phyloP scores from a whole-genome alignment of 2,329 filamentous ascomycete species.

The Onygena corvina region DNA sequence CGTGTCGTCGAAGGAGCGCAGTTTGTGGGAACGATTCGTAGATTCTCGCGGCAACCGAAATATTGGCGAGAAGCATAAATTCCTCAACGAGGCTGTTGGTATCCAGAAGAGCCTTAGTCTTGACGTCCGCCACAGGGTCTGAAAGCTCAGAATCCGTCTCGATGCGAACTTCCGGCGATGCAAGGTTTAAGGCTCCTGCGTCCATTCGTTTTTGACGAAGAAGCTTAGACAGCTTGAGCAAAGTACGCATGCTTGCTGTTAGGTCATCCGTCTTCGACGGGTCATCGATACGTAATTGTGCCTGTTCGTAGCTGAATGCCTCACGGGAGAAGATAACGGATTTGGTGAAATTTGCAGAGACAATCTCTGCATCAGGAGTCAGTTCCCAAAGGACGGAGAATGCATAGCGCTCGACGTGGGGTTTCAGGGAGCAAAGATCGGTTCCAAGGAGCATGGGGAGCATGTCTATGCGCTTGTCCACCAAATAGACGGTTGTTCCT shows the following conservation, averaged over 20 bases:
- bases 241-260: slow-evolving; percentile 73
- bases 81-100: slow-evolving; percentile 98
- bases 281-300: slow-evolving; percentile 88
- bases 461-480: slow-evolving; percentile 99
- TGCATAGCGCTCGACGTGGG: slow-evolving; percentile 87
- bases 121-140: slow-evolving; percentile 78
- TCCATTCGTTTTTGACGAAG: slow-evolving; percentile 93
- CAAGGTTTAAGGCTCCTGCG: slow-evolving; percentile 85
- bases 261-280: slow-evolving; percentile 74
- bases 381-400: slow-evolving; percentile 86
- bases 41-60: slow-evolving; percentile 80
- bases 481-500: slow-evolving; percentile 91
- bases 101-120: slow-evolving; percentile 85
- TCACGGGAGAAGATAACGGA: slow-evolving; percentile 94
- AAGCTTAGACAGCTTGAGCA: slow-evolving; percentile 82
- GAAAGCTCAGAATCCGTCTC: slow-evolving; percentile 92
- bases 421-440: slow-evolving; percentile 90
- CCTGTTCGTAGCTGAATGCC: slow-evolving; percentile 95
- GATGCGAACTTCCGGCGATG: slow-evolving; percentile 94
- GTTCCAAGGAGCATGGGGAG: slow-evolving; percentile 91
- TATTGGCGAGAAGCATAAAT: slow-evolving; percentile 98
- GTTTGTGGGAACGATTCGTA: slow-evolving; percentile 90
- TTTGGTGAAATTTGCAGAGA: slow-evolving; percentile 82
- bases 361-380: slow-evolving; percentile 69
- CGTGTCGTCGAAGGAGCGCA: slow-evolving; percentile 84